These are phyloP conservation scores for Aspergillus ruber DNA, from an alignment of 2,329 filamentous ascomycete species.

Conservation along the genomic window DNA sequence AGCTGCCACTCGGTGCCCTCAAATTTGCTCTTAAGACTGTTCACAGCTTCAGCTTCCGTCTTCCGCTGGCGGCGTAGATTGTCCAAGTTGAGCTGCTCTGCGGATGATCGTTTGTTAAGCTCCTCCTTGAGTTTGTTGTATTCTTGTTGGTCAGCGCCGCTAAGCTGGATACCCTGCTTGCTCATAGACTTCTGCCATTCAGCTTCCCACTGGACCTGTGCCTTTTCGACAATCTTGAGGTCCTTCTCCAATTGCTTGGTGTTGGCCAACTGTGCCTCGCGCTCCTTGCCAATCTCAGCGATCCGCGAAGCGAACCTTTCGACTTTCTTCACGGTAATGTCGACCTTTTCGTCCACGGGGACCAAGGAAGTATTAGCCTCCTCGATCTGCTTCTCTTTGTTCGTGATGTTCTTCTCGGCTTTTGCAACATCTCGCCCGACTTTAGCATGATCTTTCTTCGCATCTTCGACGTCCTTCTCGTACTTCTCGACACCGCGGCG, in stretches of 20 bases:
- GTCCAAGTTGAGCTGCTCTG: conserved; percentile 75
- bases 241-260: conserved; percentile 74
- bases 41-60: conserved; percentile 84
- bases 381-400: conserved; percentile 80
- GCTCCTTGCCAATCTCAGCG: conserved; percentile 66
- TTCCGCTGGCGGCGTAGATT: conserved; percentile 83
- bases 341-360: conserved; percentile 87
- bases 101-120: conserved; percentile 73
- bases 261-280: conserved; percentile 61
- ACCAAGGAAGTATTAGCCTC: conserved; percentile 79
- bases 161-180: conserved; percentile 80
- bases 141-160: conserved; percentile 77
- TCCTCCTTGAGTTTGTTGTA: conserved; percentile 80
- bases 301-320: conserved; percentile 63
- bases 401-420: conserved; percentile 77
- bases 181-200: conserved; percentile 80
- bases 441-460: conserved; percentile 74
- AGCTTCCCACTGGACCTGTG: conserved; percentile 78
- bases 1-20: conserved; percentile 69
- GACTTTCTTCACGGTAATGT: conserved; percentile 66
- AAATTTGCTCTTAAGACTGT: conserved; percentile 81
- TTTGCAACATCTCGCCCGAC: conserved; percentile 70
- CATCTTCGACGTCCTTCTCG: conserved; percentile 70
- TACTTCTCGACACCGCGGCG: conserved; percentile 81
- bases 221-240: conserved; percentile 77